Base-by-base conservation (phyloP, 169 alveolate species). In the Plasmodium ovale region DNA sequence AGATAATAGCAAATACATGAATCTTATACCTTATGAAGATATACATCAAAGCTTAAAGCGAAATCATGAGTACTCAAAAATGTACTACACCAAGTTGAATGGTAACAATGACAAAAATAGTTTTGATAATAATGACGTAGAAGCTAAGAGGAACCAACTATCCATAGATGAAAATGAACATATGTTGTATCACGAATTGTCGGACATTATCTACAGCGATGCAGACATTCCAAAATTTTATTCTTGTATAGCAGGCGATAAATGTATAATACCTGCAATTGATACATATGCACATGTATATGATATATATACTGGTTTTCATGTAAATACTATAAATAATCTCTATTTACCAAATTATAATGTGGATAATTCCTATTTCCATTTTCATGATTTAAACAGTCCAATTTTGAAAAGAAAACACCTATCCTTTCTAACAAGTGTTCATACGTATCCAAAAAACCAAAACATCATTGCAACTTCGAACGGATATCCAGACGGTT, bases 251-350 rank as follows among this genome's bases (percentile, higher is more conserved):
- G 72, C 91, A 37, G 91, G 91, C 12, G 91, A 85, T 53, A 85
- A 85, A 71, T 85, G 91, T 64, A 69, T 85, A 37, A 85, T 85
- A 21, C 91, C 91, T 12, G 67, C 91, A 12, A 39, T 56, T 35
- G 91, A 85, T 60, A 85, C 91, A 29, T 85, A 69, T 85, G 91
- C 87, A 56, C 91, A 85, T 64, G 91, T 85, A 62, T 85, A 85
- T 85, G 91, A 85, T 62, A 56, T 85, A 56, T 69, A 69, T 51
- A 85, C 91, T 10, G 91, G 91, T 14, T 58, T 85, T 5, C 91
- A 85, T 85, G 87, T 85, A 27, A 85, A 85, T 60, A 64, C 87
- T 35, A 85, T 85, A 69, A 60, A 47, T 21, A 85, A 85, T 64
- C 79, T 85, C 23, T 85, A 85, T 49, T 39, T 70, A 31, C 91